Evolutionary conservation across 148 eudicot genomes (phyloP).

Genomic region (Vaccinium darrowii): DNA sequence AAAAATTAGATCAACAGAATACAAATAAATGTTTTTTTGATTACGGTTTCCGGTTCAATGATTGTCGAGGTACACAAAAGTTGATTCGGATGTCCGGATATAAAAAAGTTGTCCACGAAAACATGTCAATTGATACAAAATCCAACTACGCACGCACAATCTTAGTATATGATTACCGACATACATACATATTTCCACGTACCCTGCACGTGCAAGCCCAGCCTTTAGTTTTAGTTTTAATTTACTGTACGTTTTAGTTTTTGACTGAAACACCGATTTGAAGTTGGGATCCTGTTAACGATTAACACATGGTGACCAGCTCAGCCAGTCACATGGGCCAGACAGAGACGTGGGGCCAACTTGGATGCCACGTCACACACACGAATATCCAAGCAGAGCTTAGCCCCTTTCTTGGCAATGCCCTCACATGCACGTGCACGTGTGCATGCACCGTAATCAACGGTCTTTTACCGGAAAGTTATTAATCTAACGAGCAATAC

Average conservation of each 20-base stretch:
- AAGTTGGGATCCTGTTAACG: slow-evolving; percentile 14
- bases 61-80: no score
- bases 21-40: no score
- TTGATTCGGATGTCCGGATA: no score
- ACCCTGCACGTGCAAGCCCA: slow-evolving; percentile 16
- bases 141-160: background rate
- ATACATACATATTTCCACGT: background rate
- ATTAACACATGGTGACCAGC: slow-evolving; percentile 37
- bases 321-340: slow-evolving; percentile 30
- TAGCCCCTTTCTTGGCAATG: slow-evolving; percentile 20
- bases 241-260: background rate
- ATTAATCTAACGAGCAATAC: no score
- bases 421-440: slow-evolving; percentile 34
- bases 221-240: background rate
- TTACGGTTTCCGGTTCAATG: no score
- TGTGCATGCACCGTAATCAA: slow-evolving; percentile 6
- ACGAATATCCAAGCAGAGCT: slow-evolving; percentile 4
- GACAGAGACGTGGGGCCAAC: slow-evolving; percentile 6
- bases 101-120: background rate
- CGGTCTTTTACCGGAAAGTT: background rate
- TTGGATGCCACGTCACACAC: background rate
- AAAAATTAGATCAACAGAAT: no score
- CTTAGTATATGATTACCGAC: background rate
- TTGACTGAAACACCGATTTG: slow-evolving; percentile 17
- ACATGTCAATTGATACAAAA: background rate